These are phyloP conservation scores for Taphrina betulina DNA, from an alignment of 1,139 yeast species.

Conservation along the genomic window DNA sequence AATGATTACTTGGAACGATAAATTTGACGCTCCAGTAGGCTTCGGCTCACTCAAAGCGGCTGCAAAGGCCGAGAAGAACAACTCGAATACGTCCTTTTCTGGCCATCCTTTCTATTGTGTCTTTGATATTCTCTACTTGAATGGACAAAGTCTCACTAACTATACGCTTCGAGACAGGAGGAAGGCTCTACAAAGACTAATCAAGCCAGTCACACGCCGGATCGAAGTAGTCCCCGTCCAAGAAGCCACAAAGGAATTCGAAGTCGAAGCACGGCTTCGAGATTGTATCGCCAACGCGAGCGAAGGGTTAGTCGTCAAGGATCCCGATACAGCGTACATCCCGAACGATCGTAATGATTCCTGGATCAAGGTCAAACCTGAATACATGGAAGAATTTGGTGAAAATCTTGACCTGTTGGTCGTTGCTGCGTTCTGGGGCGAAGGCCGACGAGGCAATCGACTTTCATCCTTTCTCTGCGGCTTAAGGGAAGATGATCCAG, in stretches of 20 bases:
- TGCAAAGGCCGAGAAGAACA: constrained; percentile 51
- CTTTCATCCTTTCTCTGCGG: constrained; percentile 73
- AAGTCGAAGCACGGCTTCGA: constrained; percentile 56
- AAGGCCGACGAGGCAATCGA: constrained; percentile 49
- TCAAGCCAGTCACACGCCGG: constrained; percentile 53
- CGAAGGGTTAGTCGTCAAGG: constrained; percentile 82
- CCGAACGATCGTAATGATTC: constrained; percentile 59
- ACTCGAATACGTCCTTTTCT: constrained; percentile 7
- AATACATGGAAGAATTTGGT: constrained; percentile 79
- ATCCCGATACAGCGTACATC: constrained; percentile 58
- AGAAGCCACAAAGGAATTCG: constrained; percentile 20
- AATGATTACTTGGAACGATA: constrained; percentile 82
- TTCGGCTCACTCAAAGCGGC: constrained; percentile 76
- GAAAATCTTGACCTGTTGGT: constrained; percentile 78
- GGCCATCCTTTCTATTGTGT: constrained; percentile 58
- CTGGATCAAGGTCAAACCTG: constrained; percentile 92
- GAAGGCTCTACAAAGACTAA: constrained; percentile 51
- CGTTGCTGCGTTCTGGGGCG: constrained; percentile 73
- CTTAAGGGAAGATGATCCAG: constrained; percentile 50
- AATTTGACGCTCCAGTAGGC: constrained; percentile 61
- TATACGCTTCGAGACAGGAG: constrained; percentile 60
- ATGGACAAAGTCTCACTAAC: constrained; percentile 60
- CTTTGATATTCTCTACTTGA: constrained; percentile 70
- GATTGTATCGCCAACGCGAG: constrained; percentile 62
- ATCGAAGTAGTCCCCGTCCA: constrained; percentile 54